Evolutionary conservation across 768 basidiomycete genomes (phyloP).

Genomic region (Austroboletus eburneus): DNA sequence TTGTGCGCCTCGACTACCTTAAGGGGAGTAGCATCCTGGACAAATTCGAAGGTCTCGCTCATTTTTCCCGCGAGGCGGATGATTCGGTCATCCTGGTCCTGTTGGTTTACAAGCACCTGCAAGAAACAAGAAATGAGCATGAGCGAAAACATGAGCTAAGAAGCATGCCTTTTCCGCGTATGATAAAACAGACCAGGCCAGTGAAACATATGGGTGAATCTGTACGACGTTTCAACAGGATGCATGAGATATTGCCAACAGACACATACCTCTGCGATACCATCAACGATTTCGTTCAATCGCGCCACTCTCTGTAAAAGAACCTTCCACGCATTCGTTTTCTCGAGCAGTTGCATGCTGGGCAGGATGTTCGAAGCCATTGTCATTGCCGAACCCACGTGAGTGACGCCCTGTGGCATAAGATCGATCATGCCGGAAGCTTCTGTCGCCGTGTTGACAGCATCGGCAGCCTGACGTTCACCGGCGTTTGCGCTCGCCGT

Average conservation of each 20-base stretch:
- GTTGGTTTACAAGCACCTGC: background rate
- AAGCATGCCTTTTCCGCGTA: background rate
- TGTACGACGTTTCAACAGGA: background rate
- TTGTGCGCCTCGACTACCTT: background rate
- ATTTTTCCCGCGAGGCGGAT: background rate
- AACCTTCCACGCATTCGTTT: background rate
- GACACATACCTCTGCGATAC: background rate
- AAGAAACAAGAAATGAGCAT: background rate
- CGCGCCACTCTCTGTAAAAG: background rate
- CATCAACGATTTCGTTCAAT: background rate
- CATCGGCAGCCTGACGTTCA: too few species aligned
- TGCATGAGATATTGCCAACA: background rate
- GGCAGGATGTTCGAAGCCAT: background rate
- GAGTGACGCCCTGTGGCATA: background rate
- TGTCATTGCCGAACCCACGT: background rate
- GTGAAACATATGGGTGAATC: background rate
- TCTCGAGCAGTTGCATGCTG: background rate
- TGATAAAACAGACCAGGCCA: background rate
- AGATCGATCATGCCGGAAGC: background rate
- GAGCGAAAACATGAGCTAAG: background rate
- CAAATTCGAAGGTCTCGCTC: background rate
- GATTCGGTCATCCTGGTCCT: background rate
- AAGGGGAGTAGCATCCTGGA: background rate
- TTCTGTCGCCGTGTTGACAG: too few species aligned
- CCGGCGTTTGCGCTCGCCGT: too few species aligned